These are phyloP conservation scores for Euptelea pleiosperma DNA, from an alignment of 164 flowering plant genomes.

Conservation along the genomic window DNA sequence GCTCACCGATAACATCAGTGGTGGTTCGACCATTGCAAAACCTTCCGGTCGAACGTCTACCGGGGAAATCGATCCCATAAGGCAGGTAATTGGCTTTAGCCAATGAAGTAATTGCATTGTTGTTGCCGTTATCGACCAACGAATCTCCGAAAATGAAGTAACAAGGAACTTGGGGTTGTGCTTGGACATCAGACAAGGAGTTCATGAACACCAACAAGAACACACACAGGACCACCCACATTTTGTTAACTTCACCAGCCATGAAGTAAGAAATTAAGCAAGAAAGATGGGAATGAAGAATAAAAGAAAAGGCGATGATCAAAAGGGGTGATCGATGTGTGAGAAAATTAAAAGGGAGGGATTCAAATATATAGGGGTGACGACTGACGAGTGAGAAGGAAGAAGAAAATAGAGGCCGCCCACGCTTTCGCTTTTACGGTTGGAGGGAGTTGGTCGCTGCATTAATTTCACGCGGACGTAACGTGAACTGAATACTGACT, in stretches of 20 bases:
- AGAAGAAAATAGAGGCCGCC: not conserved
- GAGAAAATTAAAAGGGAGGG: no score
- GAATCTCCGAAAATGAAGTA: constrained; percentile 87
- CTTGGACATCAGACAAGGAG: constrained; percentile 1
- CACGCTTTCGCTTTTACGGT: constrained; percentile 17
- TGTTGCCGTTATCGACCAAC: constrained; percentile 76
- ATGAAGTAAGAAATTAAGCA: not conserved
- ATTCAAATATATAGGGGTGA: no score
- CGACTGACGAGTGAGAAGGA: not conserved
- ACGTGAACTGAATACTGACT: no score
- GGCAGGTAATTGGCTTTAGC: constrained; percentile 68
- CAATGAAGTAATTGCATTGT: constrained; percentile 48
- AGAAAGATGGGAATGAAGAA: not conserved
- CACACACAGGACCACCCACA: constrained; percentile 9
- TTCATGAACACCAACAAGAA: not conserved
- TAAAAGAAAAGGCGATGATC: no score
- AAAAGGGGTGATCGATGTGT: no score
- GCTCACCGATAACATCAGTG: constrained; percentile 57
- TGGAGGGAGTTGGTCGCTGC: constrained; percentile 32
- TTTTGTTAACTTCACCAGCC: not conserved
- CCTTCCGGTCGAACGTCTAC: constrained; percentile 57
- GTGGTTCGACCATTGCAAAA: constrained; percentile 39
- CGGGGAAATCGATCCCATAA: constrained; percentile 69
- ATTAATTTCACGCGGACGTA: constrained; percentile 50
- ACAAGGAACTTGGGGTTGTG: constrained; percentile 54